Evolutionary conservation across 2,329 filamentous ascomycete species (phyloP).

Genomic region (Colletotrichum godetiae): DNA sequence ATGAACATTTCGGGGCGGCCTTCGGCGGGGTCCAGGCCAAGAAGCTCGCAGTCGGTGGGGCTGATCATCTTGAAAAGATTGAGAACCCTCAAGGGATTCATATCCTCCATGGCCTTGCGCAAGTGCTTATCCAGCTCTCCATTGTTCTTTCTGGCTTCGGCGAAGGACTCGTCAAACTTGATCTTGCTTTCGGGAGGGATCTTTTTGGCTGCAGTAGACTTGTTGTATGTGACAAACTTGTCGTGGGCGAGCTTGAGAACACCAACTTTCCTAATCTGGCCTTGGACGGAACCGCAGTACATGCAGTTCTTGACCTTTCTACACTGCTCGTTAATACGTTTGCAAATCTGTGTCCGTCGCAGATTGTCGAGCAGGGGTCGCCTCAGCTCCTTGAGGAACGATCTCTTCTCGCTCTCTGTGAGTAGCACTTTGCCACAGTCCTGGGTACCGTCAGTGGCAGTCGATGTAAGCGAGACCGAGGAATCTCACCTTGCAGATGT

Average conservation of each 20-base stretch:
- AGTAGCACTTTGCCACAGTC: conserved; percentile 88
- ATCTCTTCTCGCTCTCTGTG: conserved; percentile 80
- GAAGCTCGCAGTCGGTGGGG: conserved; percentile 86
- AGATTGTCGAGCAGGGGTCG: conserved; percentile 88
- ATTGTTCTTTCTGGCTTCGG: conserved; percentile 80
- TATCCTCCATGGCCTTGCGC: conserved; percentile 91
- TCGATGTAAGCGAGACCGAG: neutral
- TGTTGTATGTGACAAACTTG: conserved; percentile 89
- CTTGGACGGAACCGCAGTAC: conserved; percentile 85
- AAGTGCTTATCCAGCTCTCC: conserved; percentile 90
- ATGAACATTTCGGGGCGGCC: conserved; percentile 96
- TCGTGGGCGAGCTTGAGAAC: conserved; percentile 96
- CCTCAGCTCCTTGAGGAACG: conserved; percentile 83
- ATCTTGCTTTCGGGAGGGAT: conserved; percentile 83
- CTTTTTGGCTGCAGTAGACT: conserved; percentile 89
- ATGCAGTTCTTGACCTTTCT: conserved; percentile 87
- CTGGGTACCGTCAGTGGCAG: conserved; percentile 44
- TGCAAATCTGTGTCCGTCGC: conserved; percentile 83
- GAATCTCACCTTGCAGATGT: conserved; percentile 85
- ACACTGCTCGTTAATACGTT: conserved; percentile 90
- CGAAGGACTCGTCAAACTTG: conserved; percentile 87
- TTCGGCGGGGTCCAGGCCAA: conserved; percentile 88
- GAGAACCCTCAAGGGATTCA: conserved; percentile 88
- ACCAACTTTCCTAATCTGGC: conserved; percentile 90
- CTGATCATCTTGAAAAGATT: conserved; percentile 93